Evolutionary conservation across 495 filamentous ascomycete species (phyloP), one percentile per base, ranked within the genome.

Genomic region (Jackrogersella minutella): DNA sequence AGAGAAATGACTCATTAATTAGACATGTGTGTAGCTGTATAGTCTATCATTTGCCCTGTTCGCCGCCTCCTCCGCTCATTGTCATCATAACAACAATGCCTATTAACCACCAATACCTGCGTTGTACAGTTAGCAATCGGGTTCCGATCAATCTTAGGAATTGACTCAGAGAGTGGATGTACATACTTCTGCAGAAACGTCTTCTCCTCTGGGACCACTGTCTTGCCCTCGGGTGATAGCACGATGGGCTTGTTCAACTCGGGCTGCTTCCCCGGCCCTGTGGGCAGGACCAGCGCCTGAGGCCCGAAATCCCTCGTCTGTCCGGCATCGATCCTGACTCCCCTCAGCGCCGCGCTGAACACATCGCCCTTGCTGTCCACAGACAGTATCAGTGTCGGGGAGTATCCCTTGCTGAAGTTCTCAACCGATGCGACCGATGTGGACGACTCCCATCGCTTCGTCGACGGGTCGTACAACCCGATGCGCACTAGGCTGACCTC

Each of bases 151-250:
- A 49, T 14, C 69, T 65, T 41, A 78, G 74, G 76, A 77, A 66
- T 77, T 75, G 41, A 81, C 66, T 60, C 13, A 16, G 30, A 26
- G 31, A 4, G 17, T 34, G 24, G 44, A 7, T 36, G 22, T 39
- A 83, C 82, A 71, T 78, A 91, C 87, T 90, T 91, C 75, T 91
- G 89, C 43, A 91, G 73, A 64, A 91, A 85, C 0, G 81, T 80
- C 82, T 90, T 91, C 82, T 91, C 87, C 72, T 77, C 81, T 44
- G 77, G 81, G 41, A 82, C 73, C 17, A 80, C 79, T 53, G 76
- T 79, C 75, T 81, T 87, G 8, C 89, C 89, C 67, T 90, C 85
- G 0, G 82, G 71, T 58, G 78, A 82, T 58, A 91, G 66, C 39
- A 91, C 85, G 3, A 91, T 77, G 1, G 89, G 87, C 71, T 82